These are phyloP conservation scores for Symbiodinium natans DNA, from an alignment of 73 alveolate species.

Conservation along the genomic window DNA sequence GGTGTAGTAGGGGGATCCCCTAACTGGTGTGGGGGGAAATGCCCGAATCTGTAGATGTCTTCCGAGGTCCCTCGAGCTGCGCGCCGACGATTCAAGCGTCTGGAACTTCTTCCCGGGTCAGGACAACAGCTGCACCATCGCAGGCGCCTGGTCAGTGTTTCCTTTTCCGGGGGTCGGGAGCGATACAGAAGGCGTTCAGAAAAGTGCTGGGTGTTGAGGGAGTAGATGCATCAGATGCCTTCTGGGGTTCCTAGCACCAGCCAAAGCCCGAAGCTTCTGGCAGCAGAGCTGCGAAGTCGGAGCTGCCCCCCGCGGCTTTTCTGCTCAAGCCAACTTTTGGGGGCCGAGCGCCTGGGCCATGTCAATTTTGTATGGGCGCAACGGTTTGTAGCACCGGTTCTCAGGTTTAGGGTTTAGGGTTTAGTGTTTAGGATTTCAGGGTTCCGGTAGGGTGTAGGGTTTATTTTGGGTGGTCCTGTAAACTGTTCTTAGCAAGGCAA, in stretches of 20 bases:
- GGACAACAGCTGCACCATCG: constrained; percentile 68
- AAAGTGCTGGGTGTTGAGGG: neutral
- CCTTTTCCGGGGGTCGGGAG: neutral
- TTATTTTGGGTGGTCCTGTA: too few relatives aligned
- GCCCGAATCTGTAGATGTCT: too few relatives aligned
- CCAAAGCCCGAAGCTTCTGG: neutral
- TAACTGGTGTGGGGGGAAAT: too few relatives aligned
- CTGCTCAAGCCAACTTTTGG: neutral
- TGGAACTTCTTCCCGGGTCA: constrained; percentile 71
- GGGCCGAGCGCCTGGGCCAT: too few relatives aligned
- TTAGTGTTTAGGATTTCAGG: too few relatives aligned
- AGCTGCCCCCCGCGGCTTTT: neutral
- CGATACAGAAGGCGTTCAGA: neutral
- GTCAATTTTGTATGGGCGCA: too few relatives aligned
- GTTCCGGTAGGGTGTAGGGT: too few relatives aligned
- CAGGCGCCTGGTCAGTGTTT: constrained; percentile 15
- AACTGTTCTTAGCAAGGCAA: too few relatives aligned
- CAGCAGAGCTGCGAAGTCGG: neutral
- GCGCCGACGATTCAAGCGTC: constrained; percentile 51
- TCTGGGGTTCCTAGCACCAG: neutral
- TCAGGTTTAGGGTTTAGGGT: too few relatives aligned
- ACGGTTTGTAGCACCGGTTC: too few relatives aligned
- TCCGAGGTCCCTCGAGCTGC: constrained; percentile 74
- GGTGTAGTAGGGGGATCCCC: too few relatives aligned
- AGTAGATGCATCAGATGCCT: neutral